These are phyloP conservation scores for Stygiomarasmius scandens DNA, from an alignment of 1,284 basidiomycete genomes.

Conservation along the genomic window DNA sequence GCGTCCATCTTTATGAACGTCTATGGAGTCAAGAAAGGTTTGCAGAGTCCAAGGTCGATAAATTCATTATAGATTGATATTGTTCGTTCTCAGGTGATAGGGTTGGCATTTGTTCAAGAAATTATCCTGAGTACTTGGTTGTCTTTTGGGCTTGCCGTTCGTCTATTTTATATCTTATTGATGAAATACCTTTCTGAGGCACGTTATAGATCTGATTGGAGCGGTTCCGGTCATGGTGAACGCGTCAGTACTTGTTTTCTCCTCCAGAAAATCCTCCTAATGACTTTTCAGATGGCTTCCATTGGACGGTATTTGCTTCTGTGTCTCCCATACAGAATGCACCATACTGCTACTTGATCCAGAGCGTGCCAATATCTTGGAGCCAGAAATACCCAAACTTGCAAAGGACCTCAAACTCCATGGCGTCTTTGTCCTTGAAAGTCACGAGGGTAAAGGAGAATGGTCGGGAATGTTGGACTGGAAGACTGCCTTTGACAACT, in stretches of 20 bases:
- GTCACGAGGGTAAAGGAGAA: constrained; percentile 38
- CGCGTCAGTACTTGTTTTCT: constrained; percentile 39
- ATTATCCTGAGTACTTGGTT: constrained; percentile 59
- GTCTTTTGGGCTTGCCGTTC: constrained; percentile 62
- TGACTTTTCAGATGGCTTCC: constrained; percentile 47
- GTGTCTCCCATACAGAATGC: constrained; percentile 53
- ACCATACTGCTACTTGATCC: constrained; percentile 58
- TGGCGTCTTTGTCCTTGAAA: constrained; percentile 39
- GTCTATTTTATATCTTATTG: constrained; percentile 17
- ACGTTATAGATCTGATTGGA: constrained; percentile 48
- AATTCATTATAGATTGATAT: constrained; percentile 20
- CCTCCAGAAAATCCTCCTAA: background rate
- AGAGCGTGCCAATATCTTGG: constrained; percentile 49
- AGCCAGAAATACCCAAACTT: constrained; percentile 32
- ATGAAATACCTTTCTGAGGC: constrained; percentile 29
- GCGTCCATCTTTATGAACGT: constrained; percentile 40
- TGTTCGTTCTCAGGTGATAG: constrained; percentile 51
- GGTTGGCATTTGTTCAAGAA: constrained; percentile 66
- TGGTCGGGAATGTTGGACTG: constrained; percentile 43
- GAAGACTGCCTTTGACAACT: constrained; percentile 29
- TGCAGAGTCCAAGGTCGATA: no score
- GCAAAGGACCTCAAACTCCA: constrained; percentile 26
- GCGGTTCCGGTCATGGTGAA: constrained; percentile 61
- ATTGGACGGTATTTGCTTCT: constrained; percentile 47
- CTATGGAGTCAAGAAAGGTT: constrained; percentile 44